Base-by-base conservation (phyloP, 257 asterid genomes). In the Galeopsis tetrahit region DNA sequence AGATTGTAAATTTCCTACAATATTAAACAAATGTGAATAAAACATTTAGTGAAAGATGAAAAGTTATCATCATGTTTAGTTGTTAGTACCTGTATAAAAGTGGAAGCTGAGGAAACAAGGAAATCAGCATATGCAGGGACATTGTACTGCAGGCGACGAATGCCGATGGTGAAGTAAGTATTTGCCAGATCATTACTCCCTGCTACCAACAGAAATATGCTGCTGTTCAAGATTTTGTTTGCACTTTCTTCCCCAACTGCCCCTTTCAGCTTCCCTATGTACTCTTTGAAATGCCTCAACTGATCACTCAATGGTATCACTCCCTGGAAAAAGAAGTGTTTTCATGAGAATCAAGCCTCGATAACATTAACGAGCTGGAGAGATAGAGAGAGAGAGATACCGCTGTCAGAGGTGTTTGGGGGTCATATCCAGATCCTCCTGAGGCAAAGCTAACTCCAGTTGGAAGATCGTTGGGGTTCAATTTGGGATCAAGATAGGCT, bases 401-500 rank as follows among this genome's bases (percentile, higher is more conserved):
- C 72, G 70, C 75, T 7, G 79, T 1, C 15, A 56, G 72, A 42
- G 82, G 5, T 8, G 83, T 92, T 70, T 72, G 82, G 31, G 96
- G 90, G 73, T 87, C 93, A 21, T 42, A 93, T 35, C 98, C 98
- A 31, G 81, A 66, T 13, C 93, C 98, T n/a, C 98, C 98, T 1
- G 98, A 88, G 59, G 96, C 97, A 69, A 93, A 93, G 82, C 96
- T 89, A 13, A 93, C 95, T n/a, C 98, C 98, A 0, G 86, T 89
- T 9, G 14, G 53, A 36, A 90, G 87, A 75, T 89, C 93, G 63
- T 79, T 34, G 40, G 80, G 36, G 52, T 72, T 72, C 82, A 90
- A 76, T 13, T 80, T 71, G 14, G 96, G 87, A 43, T 93, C 93
- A 9, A 82, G 81, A 67, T 90, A 93, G 6, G 98, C 95, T 1